Base-by-base conservation (phyloP, 352 stramenopile genomes). In the Pythium folliculosum region DNA sequence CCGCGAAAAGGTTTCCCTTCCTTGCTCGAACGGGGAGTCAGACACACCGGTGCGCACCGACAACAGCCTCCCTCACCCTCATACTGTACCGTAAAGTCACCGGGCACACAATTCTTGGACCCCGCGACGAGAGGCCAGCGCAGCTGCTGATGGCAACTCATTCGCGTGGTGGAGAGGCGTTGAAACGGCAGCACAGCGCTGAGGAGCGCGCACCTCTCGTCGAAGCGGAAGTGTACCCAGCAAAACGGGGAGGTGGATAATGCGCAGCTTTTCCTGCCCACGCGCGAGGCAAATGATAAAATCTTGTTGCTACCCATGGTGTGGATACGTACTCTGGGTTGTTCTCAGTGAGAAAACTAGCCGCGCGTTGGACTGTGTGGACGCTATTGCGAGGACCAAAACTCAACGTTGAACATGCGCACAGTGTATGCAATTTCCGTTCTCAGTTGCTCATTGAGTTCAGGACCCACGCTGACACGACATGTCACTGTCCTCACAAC, bases 321-420 rank as follows among this genome's bases (percentile, higher is more conserved):
- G 40, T n/a, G 17, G 40, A n/a, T 47, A 47, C 40, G 19, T 50
- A 50, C 21, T 30, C 44, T 50, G 19, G 44, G 44, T 50, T 50
- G 44, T 50, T 50, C 44, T 50, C 19, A 25, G n/a, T 7, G 21
- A 50, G 44, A 50, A 50, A 50, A 50, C 44, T 50, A 50, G 44
- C 44, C 44, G 17, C 2, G 40, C 17, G 17, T 8, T 47, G 40
- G 13, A 21, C n/a, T 16, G 19, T 6, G n/a, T 27, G 14, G 43
- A 48, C 43, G 19, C 3, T 48, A 13, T 48, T 14, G 44, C 19
- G 14, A 7, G 14, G 40, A 19, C 4, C 35, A 40, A 40, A 47
- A 21, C 12, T n/a, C 9, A 47, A 47, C 5, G 40, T 47, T 47
- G 40, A 47, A 47, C 40, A n/a, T 47, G 40, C 40, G 40, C 40